These are phyloP conservation scores for Gardenia jasminoides DNA, from an alignment of 257 asterid genomes.

Conservation along the genomic window DNA sequence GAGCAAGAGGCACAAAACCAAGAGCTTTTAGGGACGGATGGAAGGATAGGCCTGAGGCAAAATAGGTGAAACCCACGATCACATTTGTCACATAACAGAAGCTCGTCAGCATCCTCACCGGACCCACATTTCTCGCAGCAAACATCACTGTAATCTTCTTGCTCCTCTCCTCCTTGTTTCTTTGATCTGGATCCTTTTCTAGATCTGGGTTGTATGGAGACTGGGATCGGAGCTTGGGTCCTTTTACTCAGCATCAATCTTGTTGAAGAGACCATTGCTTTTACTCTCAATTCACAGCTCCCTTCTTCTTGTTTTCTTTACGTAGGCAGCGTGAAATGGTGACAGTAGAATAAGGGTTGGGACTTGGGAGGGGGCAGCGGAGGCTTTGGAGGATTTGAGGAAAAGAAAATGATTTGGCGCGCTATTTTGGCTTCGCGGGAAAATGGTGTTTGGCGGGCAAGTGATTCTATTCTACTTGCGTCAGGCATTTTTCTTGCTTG, in stretches of 20 bases:
- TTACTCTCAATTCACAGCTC: too few species aligned
- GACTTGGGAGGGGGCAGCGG: too few species aligned
- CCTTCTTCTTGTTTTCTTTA: neutral
- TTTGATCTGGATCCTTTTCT: slow-evolving; percentile 29
- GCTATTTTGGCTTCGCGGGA: slow-evolving; percentile 17
- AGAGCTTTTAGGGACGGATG: slow-evolving; percentile 67
- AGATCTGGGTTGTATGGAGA: slow-evolving; percentile 15
- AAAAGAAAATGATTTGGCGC: slow-evolving; percentile 13
- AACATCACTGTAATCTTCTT: slow-evolving; percentile 40
- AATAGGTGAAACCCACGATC: slow-evolving; percentile 71
- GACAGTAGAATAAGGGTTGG: too few species aligned
- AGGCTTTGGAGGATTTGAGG: neutral
- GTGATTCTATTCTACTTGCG: too few species aligned
- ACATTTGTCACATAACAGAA: slow-evolving; percentile 79
- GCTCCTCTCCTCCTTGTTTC: slow-evolving; percentile 17
- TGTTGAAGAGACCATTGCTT: neutral
- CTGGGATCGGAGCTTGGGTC: slow-evolving; percentile 62
- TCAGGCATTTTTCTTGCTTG: too few species aligned
- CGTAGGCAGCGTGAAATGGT: too few species aligned
- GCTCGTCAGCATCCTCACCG: slow-evolving; percentile 58
- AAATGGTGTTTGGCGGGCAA: slow-evolving; percentile 17
- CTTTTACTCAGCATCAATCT: slow-evolving; percentile 41
- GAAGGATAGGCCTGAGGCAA: slow-evolving; percentile 72
- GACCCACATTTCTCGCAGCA: slow-evolving; percentile 78
- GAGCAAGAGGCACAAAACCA: slow-evolving; percentile 84